These are phyloP conservation scores for Ustilago vetiveriae DNA, from an alignment of 1,284 basidiomycete species.

Conservation along the genomic window DNA sequence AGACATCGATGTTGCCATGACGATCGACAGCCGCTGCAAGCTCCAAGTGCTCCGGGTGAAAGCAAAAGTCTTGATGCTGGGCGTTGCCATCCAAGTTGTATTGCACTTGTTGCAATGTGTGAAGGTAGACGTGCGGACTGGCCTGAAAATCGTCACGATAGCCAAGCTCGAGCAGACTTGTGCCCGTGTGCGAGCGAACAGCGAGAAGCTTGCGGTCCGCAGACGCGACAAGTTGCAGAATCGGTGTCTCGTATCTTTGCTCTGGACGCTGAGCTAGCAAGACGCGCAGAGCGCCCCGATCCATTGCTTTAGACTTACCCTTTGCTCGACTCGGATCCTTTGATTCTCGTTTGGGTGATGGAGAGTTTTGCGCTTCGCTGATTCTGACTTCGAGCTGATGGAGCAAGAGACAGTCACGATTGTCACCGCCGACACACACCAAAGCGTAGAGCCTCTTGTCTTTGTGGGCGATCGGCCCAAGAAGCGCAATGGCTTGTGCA, in stretches of 20 bases:
- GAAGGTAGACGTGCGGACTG: background rate
- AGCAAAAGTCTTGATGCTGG: constrained; percentile 31
- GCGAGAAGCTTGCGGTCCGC: constrained; percentile 6
- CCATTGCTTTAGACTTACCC: constrained; percentile 12
- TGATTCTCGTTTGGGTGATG: background rate
- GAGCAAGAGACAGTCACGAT: constrained; percentile 29
- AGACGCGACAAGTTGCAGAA: constrained; percentile 27
- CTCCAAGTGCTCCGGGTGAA: background rate
- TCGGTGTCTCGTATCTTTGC: constrained; percentile 14
- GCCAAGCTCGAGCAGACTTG: constrained; percentile 15
- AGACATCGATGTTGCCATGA: constrained; percentile 14
- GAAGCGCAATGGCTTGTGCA: constrained; percentile 29
- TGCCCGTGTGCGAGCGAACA: constrained; percentile 18
- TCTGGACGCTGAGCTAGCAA: constrained; percentile 13
- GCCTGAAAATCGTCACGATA: background rate
- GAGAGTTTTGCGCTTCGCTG: background rate
- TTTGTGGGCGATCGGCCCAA: constrained; percentile 16
- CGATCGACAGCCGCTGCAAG: constrained; percentile 19
- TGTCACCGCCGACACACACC: constrained; percentile 19
- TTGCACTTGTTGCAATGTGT: constrained; percentile 3
- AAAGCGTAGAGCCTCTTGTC: constrained; percentile 8
- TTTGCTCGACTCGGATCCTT: background rate
- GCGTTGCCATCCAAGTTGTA: constrained; percentile 6
- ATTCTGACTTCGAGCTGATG: constrained; percentile 21
- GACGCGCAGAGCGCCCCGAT: constrained; percentile 10